Evolutionary conservation across 495 filamentous ascomycete species (phyloP).

Genomic region (Evernia prunastri): DNA sequence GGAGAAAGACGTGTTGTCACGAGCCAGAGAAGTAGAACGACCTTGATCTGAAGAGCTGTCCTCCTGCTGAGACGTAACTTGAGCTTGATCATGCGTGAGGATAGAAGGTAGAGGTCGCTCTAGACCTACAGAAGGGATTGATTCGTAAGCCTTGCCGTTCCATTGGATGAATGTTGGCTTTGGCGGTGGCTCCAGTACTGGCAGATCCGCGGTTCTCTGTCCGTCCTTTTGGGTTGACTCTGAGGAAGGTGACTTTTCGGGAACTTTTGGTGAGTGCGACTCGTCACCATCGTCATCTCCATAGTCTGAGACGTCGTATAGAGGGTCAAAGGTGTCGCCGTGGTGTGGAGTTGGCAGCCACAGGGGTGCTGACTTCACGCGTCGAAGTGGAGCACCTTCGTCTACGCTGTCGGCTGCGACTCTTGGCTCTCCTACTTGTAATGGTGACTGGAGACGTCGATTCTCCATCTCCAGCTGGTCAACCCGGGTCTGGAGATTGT

Average conservation of each 20-base stretch:
- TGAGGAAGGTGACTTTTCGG: background rate
- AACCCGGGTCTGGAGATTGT: too few species aligned
- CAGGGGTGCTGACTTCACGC: background rate
- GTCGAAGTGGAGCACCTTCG: background rate
- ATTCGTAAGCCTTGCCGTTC: background rate
- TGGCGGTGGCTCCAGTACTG: background rate
- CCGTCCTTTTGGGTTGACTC: background rate
- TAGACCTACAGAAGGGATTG: background rate
- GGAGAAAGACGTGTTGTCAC: background rate
- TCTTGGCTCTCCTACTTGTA: too few species aligned
- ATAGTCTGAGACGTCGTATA: background rate
- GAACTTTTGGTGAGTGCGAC: background rate
- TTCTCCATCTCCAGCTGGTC: too few species aligned
- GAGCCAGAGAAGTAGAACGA: background rate
- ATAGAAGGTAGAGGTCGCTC: background rate
- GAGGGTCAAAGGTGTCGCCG: background rate
- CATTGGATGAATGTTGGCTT: background rate
- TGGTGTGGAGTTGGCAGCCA: background rate
- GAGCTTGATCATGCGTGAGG: background rate
- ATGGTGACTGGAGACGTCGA: too few species aligned
- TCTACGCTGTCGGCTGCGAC: background rate
- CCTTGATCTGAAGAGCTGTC: background rate
- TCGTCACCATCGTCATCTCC: background rate
- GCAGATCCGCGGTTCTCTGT: background rate
- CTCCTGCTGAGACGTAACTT: background rate